A percentile compares a stretch with the other conserved stretches of the same genome.
Evolutionary conservation across 2,329 filamentous ascomycete species (phyloP).

Genomic region (Cephalotrichum gorgonifer): DNA sequence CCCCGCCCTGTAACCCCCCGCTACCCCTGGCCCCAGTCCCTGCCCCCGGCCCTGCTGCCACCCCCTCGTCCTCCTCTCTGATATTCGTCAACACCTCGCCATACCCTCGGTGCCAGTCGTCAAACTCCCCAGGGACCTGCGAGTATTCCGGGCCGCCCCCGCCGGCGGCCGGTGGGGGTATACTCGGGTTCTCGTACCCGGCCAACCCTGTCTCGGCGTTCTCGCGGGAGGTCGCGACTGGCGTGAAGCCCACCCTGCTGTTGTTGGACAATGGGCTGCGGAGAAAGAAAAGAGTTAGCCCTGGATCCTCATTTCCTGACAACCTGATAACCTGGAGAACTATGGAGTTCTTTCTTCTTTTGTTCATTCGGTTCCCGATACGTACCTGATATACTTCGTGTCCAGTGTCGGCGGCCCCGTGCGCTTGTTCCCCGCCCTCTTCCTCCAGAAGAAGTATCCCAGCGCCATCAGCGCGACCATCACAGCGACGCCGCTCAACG

Average conservation of each 20-base stretch:
- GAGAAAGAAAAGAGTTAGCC: slow-evolving; percentile 6
- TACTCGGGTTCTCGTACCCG: slow-evolving; percentile 4
- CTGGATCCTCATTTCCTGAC: neutral
- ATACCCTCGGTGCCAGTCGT: slow-evolving; percentile 34
- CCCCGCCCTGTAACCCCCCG: neutral
- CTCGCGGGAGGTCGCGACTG: slow-evolving; percentile 8
- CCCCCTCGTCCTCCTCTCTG: slow-evolving; percentile 16
- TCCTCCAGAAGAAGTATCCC: slow-evolving; percentile 31
- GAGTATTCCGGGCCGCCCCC: slow-evolving; percentile 19
- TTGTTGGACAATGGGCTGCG: slow-evolving; percentile 17
- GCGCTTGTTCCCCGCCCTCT: slow-evolving; percentile 29
- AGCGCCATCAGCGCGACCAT: slow-evolving; percentile 31
- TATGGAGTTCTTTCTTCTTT: too few species aligned
- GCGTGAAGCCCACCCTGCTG: slow-evolving; percentile 19
- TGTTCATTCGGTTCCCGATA: too few species aligned
- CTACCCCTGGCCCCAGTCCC: neutral
- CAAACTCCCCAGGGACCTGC: slow-evolving; percentile 30
- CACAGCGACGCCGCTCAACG: slow-evolving; percentile 38
- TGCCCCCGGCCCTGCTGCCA: neutral
- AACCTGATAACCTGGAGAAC: too few species aligned
- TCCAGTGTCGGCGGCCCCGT: slow-evolving; percentile 28
- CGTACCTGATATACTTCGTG: slow-evolving; percentile 31
- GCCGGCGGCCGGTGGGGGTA: slow-evolving; percentile 5
- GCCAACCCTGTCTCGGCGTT: slow-evolving; percentile 7
- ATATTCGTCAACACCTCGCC: slow-evolving; percentile 27